Base-by-base conservation (phyloP, 495 filamentous ascomycete species). In the Xylaria bambusicola region DNA sequence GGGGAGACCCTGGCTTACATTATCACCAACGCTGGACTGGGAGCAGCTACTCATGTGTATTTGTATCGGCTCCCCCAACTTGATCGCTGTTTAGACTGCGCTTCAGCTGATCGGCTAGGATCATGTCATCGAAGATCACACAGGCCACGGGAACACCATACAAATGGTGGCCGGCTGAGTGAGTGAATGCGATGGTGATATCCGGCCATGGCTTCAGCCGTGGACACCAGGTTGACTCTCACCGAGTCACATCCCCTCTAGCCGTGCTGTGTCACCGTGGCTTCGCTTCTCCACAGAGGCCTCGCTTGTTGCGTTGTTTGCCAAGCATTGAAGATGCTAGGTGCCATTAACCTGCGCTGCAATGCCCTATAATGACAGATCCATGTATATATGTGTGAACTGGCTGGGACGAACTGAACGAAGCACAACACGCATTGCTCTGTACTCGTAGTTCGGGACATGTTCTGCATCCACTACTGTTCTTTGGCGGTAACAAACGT, bases 221-320 rank as follows among this genome's bases (percentile, higher is more conserved):
- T 54, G 40, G 52, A 52, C 17, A 24, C 26, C 27, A 47, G 53
- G 29, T 50, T 33, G 29, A 33, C 47, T 31, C 35, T 51, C 56
- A 51, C 56, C 46, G 46, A 41, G 36, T 58, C 46, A 50, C 46
- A 35, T 44, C 26, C 23, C 24, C 27, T 31, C 13, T 40, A 20
- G 24, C 26, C 26, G 44, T 54, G 38, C 26, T 20, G 56, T 58
- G 56, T 35, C 26, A 51, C 38, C 20, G 56, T 51, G 56, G 56
- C 46, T 44, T 10, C 27, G 38, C 45, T 49, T 58, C 45, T 27
- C 46, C 20, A 58, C 33, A 49, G 35, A 49, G 33, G 55, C 31
- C 55, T 58, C 55, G 45, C 44, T 58, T 38, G 24, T 50, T 26
- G 35, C 45, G 20, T 29, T 31, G 35, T 41, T 7, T 50, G 55